Base-by-base conservation (phyloP, 2,329 filamentous ascomycete species). In the Fusarium tanahbumbuense region DNA sequence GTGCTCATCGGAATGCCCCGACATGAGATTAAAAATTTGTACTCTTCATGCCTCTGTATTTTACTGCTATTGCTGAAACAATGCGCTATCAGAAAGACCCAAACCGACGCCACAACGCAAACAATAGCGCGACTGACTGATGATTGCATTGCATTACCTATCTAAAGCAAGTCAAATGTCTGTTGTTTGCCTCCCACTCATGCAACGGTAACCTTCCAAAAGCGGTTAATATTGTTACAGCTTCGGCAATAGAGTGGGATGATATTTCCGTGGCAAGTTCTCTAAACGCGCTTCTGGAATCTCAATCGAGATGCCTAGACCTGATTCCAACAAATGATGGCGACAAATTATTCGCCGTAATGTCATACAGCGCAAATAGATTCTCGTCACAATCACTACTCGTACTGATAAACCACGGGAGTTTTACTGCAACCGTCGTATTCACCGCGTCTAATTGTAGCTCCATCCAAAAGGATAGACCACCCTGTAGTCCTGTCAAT, bases 151-250 rank as follows among this genome's bases (percentile, higher is more conserved):
- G 6, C 11, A 49, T 8, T 28, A 27, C 25, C 25, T 15, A 8
- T 30, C n/a, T 22, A 6, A 7, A 22, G 25, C 8, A 48, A n/a
- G 45, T 13, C 12, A 16, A 16, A 34, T 49, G 6, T 49, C 16
- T 34, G 7, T n/a, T 28, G 28, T 28, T 28, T 28, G 28, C 28
- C 28, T 28, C 28, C 20, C 40, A 34, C 8, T 42, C 64, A 71
- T 71, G 68, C 44, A 72, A 67, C 68, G 12, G 68, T 60, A 70
- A 71, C 68, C 64, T 71, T 72, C 68, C 68, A 63, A 70, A 59
- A 57, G 2, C 11, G 48, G 68, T 45, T 55, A 65, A 28, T 22
- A 8, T 8, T 4, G 53, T 41, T 41, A 25, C 40, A 52, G 44
- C 20, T 30, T 20, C 50, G 68, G 64, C 8, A 69, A 71, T 69